Evolutionary conservation across 805 yeast species (phyloP).

Genomic region (Clavispora asparagi): DNA sequence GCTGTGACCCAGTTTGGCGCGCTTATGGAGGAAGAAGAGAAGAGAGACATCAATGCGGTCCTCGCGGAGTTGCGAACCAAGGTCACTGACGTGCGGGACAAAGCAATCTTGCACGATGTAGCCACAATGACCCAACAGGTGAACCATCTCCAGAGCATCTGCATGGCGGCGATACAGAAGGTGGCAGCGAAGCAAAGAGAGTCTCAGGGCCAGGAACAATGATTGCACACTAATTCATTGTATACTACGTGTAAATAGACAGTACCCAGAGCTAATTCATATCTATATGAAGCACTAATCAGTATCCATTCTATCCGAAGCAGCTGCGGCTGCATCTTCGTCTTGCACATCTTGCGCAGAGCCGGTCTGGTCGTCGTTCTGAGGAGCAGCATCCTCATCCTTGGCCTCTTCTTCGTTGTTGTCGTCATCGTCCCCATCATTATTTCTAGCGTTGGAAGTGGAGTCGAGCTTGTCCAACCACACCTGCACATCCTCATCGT

Average conservation of each 20-base stretch:
- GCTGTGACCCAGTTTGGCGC: constrained; percentile 69
- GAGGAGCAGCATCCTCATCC: constrained; percentile 2
- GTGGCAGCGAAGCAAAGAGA: constrained; percentile 33
- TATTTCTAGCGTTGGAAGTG: constrained; percentile 51
- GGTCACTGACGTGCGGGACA: constrained; percentile 31
- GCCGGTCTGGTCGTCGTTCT: constrained; percentile 7
- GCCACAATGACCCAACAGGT: constrained; percentile 28
- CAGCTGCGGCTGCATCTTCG: constrained; percentile 12
- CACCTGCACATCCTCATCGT: constrained; percentile 79
- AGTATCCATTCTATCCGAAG: constrained; percentile 37
- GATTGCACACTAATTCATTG: too few species aligned
- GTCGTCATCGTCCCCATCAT: constrained; percentile 34
- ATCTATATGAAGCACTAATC: constrained; percentile 16
- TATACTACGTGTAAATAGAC: not conserved
- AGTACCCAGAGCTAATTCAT: not conserved
- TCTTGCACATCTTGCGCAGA: constrained; percentile 8
- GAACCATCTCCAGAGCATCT: constrained; percentile 32
- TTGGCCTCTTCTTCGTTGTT: constrained; percentile 17
- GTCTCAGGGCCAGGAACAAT: not conserved
- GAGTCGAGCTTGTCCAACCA: constrained; percentile 77
- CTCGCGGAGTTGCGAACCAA: constrained; percentile 20
- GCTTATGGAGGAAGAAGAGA: constrained; percentile 46
- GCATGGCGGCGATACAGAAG: constrained; percentile 35
- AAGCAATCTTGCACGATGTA: constrained; percentile 28
- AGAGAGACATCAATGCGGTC: constrained; percentile 17